Base-by-base conservation (phyloP, 495 filamentous ascomycete species). In the Oidiodendron maius region DNA sequence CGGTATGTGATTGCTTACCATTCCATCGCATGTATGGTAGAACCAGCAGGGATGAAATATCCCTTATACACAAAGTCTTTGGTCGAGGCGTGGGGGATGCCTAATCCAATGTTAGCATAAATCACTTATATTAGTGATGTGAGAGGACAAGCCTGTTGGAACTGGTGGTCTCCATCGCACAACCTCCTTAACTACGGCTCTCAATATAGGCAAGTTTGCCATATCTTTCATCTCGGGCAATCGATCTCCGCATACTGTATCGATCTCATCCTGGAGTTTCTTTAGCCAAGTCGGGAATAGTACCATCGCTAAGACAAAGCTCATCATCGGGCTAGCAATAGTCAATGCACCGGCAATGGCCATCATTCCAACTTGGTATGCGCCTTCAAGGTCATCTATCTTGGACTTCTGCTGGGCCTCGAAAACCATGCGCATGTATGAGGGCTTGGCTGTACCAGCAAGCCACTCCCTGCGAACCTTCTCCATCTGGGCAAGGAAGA, bases 21-120 rank as follows among this genome's bases (percentile, higher is more conserved):
- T 53, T 76, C 77, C 3, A 80, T 50, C 1, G 78, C 76, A 50
- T 82, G 77, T 30, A 82, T 74, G 0, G 76, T 76, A 2, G 77
- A 71, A 1, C 73, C 75, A 44, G 70, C 71, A 10, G 74, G 72
- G 42, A 80, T 77, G 50, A 62, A 65, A 51, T 73, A 76, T 10
- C 72, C 76, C 21, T 71, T 60, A 55, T 67, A 77, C 16, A 67
- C 49, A 47, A 75, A 69, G 34, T 78, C 73, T 44, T 73, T 59
- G 0, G 38, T 56, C 67, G 24, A 65, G 46, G 9, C 59, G 50
- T 81, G 77, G 0, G 74, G 69, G 18, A 69, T 57, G 23, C 66
- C 68, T 57, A 47, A 41, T 8, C 46, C 59, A 76, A 76, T 44
- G 82, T 80, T 55, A 66, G 66, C 44, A 75, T 80, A 3, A 75